These are phyloP conservation scores for Cladosporium sp. DNA, from an alignment of 2,329 filamentous ascomycete species.

Conservation along the genomic window DNA sequence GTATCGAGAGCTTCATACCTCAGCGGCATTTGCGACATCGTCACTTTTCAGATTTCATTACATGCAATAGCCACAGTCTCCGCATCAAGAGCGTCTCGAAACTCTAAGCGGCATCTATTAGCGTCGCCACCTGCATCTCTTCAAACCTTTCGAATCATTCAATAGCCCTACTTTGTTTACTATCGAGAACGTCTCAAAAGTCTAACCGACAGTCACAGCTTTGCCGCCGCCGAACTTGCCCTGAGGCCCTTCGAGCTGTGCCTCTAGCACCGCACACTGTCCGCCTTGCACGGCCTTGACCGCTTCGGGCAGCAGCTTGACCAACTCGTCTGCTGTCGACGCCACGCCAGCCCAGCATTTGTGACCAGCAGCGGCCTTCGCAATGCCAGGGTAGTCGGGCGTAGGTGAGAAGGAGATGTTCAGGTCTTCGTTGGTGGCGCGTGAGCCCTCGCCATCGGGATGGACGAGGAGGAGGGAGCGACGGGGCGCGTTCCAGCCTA, in stretches of 20 bases:
- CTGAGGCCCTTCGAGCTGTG: conserved; percentile 57
- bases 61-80: too few species aligned
- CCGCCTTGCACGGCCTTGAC: conserved; percentile 59
- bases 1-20: too few species aligned
- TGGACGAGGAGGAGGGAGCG: conserved; percentile 64
- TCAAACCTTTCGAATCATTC: too few species aligned
- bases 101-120: too few species aligned
- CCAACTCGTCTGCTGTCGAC: conserved; percentile 57
- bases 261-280: conserved; percentile 62
- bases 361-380: conserved; percentile 64
- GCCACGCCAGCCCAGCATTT: conserved; percentile 62
- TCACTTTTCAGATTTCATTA: too few species aligned
- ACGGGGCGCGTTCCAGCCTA: conserved; percentile 66
- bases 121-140: too few species aligned
- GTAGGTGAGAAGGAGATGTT: conserved; percentile 67
- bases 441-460: conserved; percentile 62
- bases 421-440: conserved; percentile 62
- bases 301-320: conserved; percentile 46
- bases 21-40: too few species aligned
- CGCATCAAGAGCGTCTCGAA: too few species aligned
- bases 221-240: conserved; percentile 52
- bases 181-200: neutral
- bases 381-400: conserved; percentile 68
- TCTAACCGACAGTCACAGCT: neutral
- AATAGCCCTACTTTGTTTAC: neutral